Evolutionary conservation across 2,329 filamentous ascomycete species (phyloP).

Genomic region (Cercospora citrullina): DNA sequence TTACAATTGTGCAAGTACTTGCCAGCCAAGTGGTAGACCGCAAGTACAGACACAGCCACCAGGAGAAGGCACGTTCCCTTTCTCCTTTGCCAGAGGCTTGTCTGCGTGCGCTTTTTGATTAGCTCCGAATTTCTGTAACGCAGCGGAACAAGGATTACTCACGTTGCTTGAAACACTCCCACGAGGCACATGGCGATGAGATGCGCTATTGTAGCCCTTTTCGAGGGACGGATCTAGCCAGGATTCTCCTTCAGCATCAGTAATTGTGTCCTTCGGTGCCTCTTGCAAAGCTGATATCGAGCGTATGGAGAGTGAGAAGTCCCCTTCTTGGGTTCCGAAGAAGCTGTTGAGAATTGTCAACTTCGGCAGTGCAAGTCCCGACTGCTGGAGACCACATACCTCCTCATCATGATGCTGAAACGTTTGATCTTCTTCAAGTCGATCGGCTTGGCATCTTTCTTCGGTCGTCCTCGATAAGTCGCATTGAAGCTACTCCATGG

Average conservation of each 20-base stretch:
- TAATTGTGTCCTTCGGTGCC: conserved; percentile 18
- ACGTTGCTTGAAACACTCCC: not conserved
- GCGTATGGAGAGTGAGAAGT: conserved; percentile 60
- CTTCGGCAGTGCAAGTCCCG: not conserved
- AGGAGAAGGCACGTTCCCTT: not conserved
- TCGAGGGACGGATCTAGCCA: not conserved
- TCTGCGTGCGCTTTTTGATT: not conserved
- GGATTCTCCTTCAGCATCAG: not conserved
- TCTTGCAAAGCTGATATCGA: conserved; percentile 54
- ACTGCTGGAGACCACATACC: conserved; percentile 49
- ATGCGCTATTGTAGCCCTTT: not conserved
- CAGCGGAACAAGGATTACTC: not conserved
- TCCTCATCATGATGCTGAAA: conserved; percentile 77
- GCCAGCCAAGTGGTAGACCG: not conserved
- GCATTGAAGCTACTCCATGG: conserved; percentile 66
- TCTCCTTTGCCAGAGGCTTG: not conserved
- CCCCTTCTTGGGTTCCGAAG: conserved; percentile 71
- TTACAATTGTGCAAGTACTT: conserved; percentile 3
- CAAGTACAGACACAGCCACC: not conserved
- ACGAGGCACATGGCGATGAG: not conserved
- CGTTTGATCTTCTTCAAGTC: conserved; percentile 62
- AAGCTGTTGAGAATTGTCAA: conserved; percentile 54
- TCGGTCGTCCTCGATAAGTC: conserved; percentile 70
- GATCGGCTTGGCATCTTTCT: conserved; percentile 60
- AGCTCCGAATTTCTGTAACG: not conserved